Conservation (phyloP, 768 basidiomycete species). For the Lyophyllum atratum region DNA sequence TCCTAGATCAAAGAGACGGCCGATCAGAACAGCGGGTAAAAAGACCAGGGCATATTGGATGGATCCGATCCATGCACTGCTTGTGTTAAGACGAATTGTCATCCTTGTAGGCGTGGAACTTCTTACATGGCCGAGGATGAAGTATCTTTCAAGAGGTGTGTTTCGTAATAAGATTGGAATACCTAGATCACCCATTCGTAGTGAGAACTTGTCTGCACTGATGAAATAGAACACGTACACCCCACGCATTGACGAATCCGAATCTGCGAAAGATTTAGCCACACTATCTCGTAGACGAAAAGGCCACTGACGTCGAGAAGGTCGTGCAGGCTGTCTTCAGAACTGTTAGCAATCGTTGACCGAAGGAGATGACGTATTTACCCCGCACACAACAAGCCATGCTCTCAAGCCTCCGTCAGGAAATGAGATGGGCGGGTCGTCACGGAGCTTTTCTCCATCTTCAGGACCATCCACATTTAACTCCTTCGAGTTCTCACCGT, state of each 20-base stretch:
- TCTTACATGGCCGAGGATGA: constrained; percentile 58
- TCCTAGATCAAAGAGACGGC: constrained; percentile 65
- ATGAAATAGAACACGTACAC: constrained; percentile 37
- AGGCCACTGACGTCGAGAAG: constrained; percentile 39
- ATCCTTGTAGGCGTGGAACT: neutral
- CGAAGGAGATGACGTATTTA: constrained; percentile 14
- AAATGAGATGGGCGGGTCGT: neutral
- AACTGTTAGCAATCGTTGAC: neutral
- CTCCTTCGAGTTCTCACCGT: neutral
- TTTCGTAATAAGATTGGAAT: constrained; percentile 63
- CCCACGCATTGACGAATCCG: constrained; percentile 59
- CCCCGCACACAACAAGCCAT: constrained; percentile 43
- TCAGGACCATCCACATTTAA: neutral
- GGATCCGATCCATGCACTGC: constrained; percentile 36
- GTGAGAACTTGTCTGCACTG: neutral
- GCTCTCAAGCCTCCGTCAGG: constrained; percentile 48
- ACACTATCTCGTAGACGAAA: neutral
- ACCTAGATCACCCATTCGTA: constrained; percentile 31
- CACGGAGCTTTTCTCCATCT: neutral
- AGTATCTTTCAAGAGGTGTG: constrained; percentile 38
- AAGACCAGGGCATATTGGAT: constrained; percentile 50
- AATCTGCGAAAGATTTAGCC: constrained; percentile 32
- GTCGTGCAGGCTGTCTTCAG: constrained; percentile 24
- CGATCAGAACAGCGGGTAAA: constrained; percentile 50
- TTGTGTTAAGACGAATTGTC: neutral